phyloP scores from a whole-genome alignment of 306 rosid species.

The Vigna trinervia region DNA sequence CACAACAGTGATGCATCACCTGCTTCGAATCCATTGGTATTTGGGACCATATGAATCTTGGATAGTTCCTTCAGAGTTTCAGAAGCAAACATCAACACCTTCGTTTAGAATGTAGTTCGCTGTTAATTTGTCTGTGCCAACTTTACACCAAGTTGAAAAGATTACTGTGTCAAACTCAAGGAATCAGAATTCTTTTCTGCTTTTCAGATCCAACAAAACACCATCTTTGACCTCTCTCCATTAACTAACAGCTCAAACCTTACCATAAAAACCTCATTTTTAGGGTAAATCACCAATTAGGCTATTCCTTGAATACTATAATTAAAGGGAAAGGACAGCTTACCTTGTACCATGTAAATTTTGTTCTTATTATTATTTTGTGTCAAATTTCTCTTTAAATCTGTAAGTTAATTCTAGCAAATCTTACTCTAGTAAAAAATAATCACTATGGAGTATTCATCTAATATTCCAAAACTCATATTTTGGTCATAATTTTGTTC shows the following conservation, averaged over 20 bases:
- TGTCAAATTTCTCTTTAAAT: no score
- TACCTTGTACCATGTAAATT: no score
- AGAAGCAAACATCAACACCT: slow-evolving; percentile 45
- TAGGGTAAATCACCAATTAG: no score
- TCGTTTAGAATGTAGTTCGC: slow-evolving; percentile 17
- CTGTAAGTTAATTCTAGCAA: no score
- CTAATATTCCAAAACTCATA: no score
- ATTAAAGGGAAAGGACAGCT: no score
- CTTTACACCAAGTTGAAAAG: slow-evolving; percentile 40
- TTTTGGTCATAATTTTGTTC: not conserved
- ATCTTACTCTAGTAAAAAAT: no score
- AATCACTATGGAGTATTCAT: no score
- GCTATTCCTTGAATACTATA: no score
- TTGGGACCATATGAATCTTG: slow-evolving; percentile 58
- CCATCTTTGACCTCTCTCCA: slow-evolving; percentile 31
- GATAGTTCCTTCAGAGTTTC: slow-evolving; percentile 49
- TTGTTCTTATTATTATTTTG: no score
- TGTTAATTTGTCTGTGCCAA: slow-evolving; percentile 49
- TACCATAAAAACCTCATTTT: not conserved
- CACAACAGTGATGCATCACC: slow-evolving; percentile 48
- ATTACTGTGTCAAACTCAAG: slow-evolving; percentile 15
- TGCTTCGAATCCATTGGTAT: slow-evolving; percentile 42
- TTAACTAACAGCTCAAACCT: slow-evolving; percentile 38
- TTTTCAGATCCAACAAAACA: slow-evolving; percentile 24
- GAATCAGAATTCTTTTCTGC: slow-evolving; percentile 25